A percentile compares a stretch with the other conserved stretches of the same genome.
phyloP scores from a whole-genome alignment of 2,329 filamentous ascomycete genomes.

The Fusarium subtropicale region DNA sequence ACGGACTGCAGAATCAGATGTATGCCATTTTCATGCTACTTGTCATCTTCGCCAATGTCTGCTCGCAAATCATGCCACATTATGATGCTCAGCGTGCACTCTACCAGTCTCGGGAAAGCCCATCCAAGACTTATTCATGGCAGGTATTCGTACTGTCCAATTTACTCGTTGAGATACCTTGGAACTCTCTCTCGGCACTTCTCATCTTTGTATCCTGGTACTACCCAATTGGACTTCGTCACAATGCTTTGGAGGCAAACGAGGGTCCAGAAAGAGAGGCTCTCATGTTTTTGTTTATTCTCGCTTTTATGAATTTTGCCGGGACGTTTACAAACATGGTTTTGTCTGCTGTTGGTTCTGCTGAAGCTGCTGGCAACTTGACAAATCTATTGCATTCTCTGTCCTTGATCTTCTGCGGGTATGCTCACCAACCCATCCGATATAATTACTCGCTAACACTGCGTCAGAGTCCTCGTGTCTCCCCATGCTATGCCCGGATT shows the following conservation, averaged over 20 bases:
- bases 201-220: conserved; percentile 76
- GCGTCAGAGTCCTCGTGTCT: conserved; percentile 25
- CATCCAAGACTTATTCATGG: conserved; percentile 76
- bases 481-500: conserved; percentile 68
- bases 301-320: conserved; percentile 73
- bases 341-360: conserved; percentile 72
- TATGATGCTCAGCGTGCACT: conserved; percentile 76
- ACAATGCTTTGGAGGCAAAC: conserved; percentile 64
- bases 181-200: conserved; percentile 73
- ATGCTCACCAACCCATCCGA: rapidly evolving
- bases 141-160: conserved; percentile 73
- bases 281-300: conserved; percentile 73
- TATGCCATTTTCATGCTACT: conserved; percentile 75
- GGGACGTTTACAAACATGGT: conserved; percentile 74
- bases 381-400: conserved; percentile 74
- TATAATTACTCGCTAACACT: not conserved
- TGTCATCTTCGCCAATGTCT: not conserved
- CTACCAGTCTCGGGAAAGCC: conserved; percentile 75
- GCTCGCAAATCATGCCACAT: conserved; percentile 66
- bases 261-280: conserved; percentile 67
- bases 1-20: conserved; percentile 77
- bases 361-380: conserved; percentile 74
- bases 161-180: conserved; percentile 77
- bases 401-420: conserved; percentile 57
- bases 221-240: conserved; percentile 74